A percentile compares a stretch with the other conserved stretches of the same genome.
These are phyloP conservation scores for Pseudonitzschia multiseries DNA, from an alignment of 108 stramenopile genomes.

Conservation along the genomic window DNA sequence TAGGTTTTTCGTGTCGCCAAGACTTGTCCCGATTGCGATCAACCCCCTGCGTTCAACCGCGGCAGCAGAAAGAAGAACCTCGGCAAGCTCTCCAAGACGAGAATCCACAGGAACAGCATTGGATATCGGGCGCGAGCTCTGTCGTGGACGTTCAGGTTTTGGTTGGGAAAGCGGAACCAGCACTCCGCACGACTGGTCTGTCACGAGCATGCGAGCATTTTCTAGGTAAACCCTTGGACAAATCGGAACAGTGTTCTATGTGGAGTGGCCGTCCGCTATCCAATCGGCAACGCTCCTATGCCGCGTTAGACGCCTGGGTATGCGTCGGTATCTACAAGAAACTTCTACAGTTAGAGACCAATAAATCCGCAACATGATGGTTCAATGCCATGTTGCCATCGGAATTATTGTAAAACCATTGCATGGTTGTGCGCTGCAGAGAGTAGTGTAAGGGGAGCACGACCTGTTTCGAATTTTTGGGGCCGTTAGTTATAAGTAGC, in stretches of 20 bases:
- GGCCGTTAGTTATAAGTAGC: no score
- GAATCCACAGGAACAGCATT: slow-evolving; percentile 23
- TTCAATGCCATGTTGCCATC: background rate
- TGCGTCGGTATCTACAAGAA: slow-evolving; percentile 60
- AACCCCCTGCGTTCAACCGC: slow-evolving; percentile 28
- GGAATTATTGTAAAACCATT: background rate
- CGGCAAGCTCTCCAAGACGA: background rate
- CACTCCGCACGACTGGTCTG: slow-evolving; percentile 45
- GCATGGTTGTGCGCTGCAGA: no score
- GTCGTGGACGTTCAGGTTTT: slow-evolving; percentile 47
- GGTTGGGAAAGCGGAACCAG: slow-evolving; percentile 42
- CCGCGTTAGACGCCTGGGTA: slow-evolving; percentile 75
- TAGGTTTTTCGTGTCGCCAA: slow-evolving; percentile 71
- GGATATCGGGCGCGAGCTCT: slow-evolving; percentile 32
- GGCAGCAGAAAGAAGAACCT: slow-evolving; percentile 19
- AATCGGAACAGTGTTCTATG: slow-evolving; percentile 70
- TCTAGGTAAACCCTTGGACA: slow-evolving; percentile 72
- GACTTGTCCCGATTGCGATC: slow-evolving; percentile 62
- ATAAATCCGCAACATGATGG: background rate
- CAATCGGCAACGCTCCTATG: slow-evolving; percentile 62
- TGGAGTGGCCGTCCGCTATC: slow-evolving; percentile 67
- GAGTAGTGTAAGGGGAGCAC: no score
- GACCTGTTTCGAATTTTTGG: no score
- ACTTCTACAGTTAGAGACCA: background rate
- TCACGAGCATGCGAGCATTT: slow-evolving; percentile 57